These are phyloP conservation scores for Porcisia deanei DNA, from an alignment of 208 protist genomes.

Conservation along the genomic window DNA sequence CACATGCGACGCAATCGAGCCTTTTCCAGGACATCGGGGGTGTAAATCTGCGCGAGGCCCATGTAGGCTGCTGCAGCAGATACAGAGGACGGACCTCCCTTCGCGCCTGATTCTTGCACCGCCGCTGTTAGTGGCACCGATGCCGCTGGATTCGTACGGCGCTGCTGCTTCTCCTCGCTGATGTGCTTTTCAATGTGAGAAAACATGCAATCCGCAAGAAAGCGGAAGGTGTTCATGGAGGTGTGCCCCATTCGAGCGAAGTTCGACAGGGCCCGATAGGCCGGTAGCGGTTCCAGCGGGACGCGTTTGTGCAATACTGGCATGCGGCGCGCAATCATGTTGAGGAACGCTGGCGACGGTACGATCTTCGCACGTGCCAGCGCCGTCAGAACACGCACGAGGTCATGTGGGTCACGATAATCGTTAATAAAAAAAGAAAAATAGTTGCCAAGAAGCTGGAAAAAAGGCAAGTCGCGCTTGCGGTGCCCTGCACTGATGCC, in stretches of 20 bases:
- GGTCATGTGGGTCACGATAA: conserved; percentile 60
- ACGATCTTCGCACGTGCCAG: conserved; percentile 76
- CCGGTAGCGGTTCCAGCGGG: conserved; percentile 49
- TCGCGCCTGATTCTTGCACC: conserved; percentile 4
- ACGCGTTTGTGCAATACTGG: conserved; percentile 63
- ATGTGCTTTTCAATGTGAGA: conserved; percentile 50
- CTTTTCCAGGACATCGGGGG: conserved; percentile 26
- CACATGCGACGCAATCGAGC: conserved; percentile 39
- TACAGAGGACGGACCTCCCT: neutral
- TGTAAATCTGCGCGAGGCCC: neutral
- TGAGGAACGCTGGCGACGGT: conserved; percentile 63
- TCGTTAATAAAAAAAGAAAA: conserved; percentile 63
- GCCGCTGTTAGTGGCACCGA: neutral
- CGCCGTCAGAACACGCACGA: conserved; percentile 71
- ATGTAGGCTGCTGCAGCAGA: neutral
- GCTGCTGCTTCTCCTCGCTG: conserved; percentile 29
- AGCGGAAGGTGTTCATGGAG: conserved; percentile 75
- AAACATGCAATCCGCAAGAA: conserved; percentile 69
- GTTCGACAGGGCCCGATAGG: conserved; percentile 71
- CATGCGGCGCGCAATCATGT: conserved; percentile 57
- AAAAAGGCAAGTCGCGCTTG: conserved; percentile 78
- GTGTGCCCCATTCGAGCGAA: conserved; percentile 67
- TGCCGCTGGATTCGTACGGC: neutral
- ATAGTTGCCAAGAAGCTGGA: conserved; percentile 65
- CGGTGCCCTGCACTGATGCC: conserved; percentile 68